Percentiles rank a stretch among this genome's conserved stretches.
These are phyloP conservation scores for Talaromyces sp. DNA, from an alignment of 2,329 filamentous ascomycete genomes.

Conservation along the genomic window DNA sequence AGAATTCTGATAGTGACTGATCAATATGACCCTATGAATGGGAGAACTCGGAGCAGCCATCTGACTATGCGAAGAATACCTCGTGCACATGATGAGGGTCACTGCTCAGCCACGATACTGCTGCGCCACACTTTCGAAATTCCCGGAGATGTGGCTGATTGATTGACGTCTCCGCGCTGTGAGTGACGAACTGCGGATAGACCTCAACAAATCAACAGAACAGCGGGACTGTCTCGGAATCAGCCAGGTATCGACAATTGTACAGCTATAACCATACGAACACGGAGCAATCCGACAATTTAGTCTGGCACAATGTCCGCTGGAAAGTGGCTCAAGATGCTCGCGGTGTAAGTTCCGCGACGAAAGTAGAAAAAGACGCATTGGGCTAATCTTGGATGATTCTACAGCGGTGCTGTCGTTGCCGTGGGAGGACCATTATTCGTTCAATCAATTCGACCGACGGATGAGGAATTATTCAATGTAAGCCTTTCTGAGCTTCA, in stretches of 20 bases:
- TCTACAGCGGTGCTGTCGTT: conserved; percentile 60
- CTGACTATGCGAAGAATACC: too few relatives aligned
- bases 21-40: too few relatives aligned
- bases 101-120: background rate
- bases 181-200: background rate
- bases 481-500: conserved; percentile 29
- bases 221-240: conserved; percentile 1
- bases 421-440: conserved; percentile 81
- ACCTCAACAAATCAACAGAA: background rate
- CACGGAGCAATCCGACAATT: background rate
- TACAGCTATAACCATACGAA: background rate
- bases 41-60: too few relatives aligned
- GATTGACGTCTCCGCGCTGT: background rate
- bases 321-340: conserved; percentile 61
- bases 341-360: conserved; percentile 55
- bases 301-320: conserved; percentile 16
- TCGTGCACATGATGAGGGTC: background rate
- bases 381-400: background rate
- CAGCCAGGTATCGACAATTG: too few relatives aligned
- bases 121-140: background rate
- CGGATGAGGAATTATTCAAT: conserved; percentile 85
- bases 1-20: too few relatives aligned
- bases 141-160: conserved; percentile 1
- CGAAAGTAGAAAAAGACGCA: background rate
- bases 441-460: conserved; percentile 66